phyloP scores from a whole-genome alignment of 176 grass and related monocot species.

The Secale cereale region DNA sequence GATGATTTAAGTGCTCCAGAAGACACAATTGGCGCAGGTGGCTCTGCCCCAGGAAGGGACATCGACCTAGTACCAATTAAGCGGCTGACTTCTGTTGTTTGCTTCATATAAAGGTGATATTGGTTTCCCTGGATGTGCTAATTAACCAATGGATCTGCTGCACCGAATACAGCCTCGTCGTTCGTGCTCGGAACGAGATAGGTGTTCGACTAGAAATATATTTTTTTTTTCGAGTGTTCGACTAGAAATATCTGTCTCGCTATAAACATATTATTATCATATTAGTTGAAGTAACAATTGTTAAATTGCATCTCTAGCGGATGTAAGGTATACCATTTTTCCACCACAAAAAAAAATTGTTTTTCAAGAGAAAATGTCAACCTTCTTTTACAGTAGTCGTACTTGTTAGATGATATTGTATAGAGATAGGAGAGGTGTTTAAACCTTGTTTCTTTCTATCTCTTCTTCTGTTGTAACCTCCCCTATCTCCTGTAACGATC shows the following conservation, averaged over 20 bases:
- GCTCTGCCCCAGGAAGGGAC: slow-evolving; percentile 22
- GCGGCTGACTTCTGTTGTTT: not conserved
- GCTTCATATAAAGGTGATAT: not conserved
- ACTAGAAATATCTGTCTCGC: not conserved
- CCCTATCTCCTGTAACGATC: no score
- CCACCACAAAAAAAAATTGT: no score
- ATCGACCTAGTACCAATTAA: not conserved
- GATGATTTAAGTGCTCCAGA: not conserved
- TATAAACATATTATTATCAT: not conserved
- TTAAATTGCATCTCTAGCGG: no score
- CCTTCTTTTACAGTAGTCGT: no score
- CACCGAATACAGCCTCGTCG: not conserved
- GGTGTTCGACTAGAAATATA: not conserved
- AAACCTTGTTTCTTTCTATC: no score
- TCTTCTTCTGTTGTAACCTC: no score
- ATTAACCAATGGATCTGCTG: slow-evolving; percentile 9
- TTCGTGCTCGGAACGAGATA: not conserved
- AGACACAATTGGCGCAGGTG: slow-evolving; percentile 23
- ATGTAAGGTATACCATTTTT: no score
- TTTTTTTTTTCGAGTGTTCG: not conserved
- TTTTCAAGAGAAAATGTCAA: no score
- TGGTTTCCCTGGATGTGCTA: not conserved
- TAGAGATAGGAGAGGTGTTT: no score
- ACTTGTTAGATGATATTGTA: no score
- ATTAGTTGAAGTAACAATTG: no score